Evolutionary conservation across 805 yeast species (phyloP).

Genomic region (Ogataea ganodermae): DNA sequence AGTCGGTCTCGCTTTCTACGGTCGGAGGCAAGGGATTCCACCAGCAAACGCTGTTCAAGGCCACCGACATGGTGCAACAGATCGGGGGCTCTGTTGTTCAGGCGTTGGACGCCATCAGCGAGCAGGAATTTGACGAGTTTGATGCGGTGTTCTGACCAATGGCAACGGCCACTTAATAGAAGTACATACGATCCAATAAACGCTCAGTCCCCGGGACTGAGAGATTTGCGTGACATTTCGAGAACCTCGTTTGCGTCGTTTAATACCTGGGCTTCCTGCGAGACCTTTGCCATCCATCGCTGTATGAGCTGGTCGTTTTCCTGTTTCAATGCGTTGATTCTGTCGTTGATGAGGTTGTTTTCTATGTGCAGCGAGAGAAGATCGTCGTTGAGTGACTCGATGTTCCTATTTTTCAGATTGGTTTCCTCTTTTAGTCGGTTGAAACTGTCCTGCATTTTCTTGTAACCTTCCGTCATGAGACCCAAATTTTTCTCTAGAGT

Average conservation of each 20-base stretch:
- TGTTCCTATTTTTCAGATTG: slow-evolving; percentile 43
- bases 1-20: slow-evolving; percentile 60
- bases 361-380: slow-evolving; percentile 51
- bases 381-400: slow-evolving; percentile 54
- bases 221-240: slow-evolving; percentile 20
- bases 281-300: slow-evolving; percentile 47
- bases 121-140: slow-evolving; percentile 38
- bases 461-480: slow-evolving; percentile 28
- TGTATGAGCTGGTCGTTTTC: slow-evolving; percentile 43
- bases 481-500: slow-evolving; percentile 21
- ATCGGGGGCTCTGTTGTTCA: slow-evolving; percentile 64
- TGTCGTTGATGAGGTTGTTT: slow-evolving; percentile 43
- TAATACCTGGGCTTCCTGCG: slow-evolving; percentile 43
- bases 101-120: slow-evolving; percentile 54
- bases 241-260: slow-evolving; percentile 42
- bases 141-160: slow-evolving; percentile 24
- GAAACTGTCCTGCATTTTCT: slow-evolving; percentile 22
- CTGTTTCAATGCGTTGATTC: slow-evolving; percentile 32
- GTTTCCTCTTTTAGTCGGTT: slow-evolving; percentile 33
- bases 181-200: background rate
- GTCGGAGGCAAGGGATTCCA: slow-evolving; percentile 57
- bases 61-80: slow-evolving; percentile 57
- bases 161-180: background rate
- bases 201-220: slow-evolving; percentile 12
- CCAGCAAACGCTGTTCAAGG: slow-evolving; percentile 48